phyloP scores from a whole-genome alignment of 1,284 basidiomycete genomes.

The Papiliotrema nemorosa region DNA sequence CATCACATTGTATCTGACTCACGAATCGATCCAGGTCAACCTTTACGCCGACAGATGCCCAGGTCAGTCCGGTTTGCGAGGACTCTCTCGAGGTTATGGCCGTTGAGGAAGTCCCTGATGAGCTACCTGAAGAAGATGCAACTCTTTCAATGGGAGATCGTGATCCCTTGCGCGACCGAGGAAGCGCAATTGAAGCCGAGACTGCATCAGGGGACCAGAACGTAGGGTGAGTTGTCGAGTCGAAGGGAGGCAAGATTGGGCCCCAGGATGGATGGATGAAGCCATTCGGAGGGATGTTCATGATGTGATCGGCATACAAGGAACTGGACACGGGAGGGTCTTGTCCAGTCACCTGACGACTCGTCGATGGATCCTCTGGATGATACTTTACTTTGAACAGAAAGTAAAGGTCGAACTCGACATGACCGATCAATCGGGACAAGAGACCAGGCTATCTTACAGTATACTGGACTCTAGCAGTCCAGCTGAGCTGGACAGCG shows the following conservation, averaged over 20 bases:
- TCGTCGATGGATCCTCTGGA: too few relatives aligned
- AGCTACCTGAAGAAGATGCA: too few relatives aligned
- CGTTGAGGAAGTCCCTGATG: neutral
- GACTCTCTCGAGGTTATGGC: neutral
- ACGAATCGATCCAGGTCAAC: constrained; percentile 3
- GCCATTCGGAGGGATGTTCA: neutral
- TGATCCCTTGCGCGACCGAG: neutral
- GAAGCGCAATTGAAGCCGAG: neutral
- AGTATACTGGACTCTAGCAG: too few relatives aligned
- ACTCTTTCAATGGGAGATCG: neutral
- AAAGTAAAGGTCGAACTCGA: too few relatives aligned
- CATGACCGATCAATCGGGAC: too few relatives aligned
- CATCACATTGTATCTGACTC: neutral
- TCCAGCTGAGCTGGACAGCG: too few relatives aligned
- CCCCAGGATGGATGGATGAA: neutral
- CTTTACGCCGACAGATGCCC: neutral
- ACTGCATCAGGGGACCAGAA: neutral
- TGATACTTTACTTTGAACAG: too few relatives aligned
- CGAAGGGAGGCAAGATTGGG: neutral
- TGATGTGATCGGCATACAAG: too few relatives aligned
- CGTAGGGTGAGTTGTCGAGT: neutral
- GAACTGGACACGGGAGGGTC: too few relatives aligned
- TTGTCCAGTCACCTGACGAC: too few relatives aligned
- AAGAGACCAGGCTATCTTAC: too few relatives aligned
- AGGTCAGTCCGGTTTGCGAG: neutral